Base-by-base conservation (phyloP, 345 rosid species). In the Gossypium thurberi region DNA sequence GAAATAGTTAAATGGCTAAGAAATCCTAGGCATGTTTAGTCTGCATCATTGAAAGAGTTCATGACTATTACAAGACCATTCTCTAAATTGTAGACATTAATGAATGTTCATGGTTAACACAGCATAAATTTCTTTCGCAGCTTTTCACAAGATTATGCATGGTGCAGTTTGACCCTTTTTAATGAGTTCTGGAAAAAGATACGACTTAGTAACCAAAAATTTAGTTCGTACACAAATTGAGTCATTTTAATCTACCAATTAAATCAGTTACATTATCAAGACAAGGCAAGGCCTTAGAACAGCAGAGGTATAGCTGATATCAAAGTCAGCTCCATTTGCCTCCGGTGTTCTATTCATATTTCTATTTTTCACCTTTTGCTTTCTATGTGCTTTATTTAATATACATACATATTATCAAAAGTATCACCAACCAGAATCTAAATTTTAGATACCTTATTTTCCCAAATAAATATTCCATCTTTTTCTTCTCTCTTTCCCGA, bases 221-320 rank as follows among this genome's bases (percentile, higher is more conserved):
- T 66, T 47, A 23, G 10, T 47, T 47, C 12, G 48, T 14, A 66
- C 55, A 6, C 26, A 46, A 66, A 13, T 44, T 12, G n/a, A 65
- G 53, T 23, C 18, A 65, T 20, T 8, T 47, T 44, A 3, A 44
- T 65, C 15, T 44, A 65, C 26, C 13, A 21, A 65, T 46, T 65
- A 44, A 63, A 65, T 46, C 70, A 65, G 55, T 50, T n/a, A 65
- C 37, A 65, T 66, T 46, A 23, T 63, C 7, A 12, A 66, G 56
- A 66, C 42, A 47, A 23, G 70, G 20, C 56, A 66, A 7, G 56
- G 53, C 40, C 21, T 46, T 13, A 64, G 7, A 21, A 13, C 33
- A 14, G 6, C 23, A 25, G 55, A 66, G 40, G 40, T 12, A 66
- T 66, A 13, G 37, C 20, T 23, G 40, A 66, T 46, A 26, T 66